Base-by-base conservation (phyloP, 2,329 filamentous ascomycete species). In the Leptographium wingfieldii region DNA sequence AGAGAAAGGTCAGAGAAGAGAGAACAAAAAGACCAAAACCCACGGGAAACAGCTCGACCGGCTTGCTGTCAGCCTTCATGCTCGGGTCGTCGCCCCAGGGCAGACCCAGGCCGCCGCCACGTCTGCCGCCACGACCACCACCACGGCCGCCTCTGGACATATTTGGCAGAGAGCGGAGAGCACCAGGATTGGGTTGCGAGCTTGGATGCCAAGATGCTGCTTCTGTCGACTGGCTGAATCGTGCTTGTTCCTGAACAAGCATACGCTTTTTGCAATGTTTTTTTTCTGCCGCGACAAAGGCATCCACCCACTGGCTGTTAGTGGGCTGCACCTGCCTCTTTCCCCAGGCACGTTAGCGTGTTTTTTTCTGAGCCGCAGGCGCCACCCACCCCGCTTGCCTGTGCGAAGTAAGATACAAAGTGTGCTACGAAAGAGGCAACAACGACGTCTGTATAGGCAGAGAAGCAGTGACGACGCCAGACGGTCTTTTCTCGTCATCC, bases 11-110 rank as follows among this genome's bases (percentile, higher is more conserved):
- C 33, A 5, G n/a, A 11, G 58, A 40, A 55, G 31, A 53, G 43
- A 35, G 1, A 40, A 22, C 27, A 22, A 22, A 22, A 22, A 22
- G 22, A 22, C 22, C 22, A 22, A 22, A 43, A 62, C 76, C 62
- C 69, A 82, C 80, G 0, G 81, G 81, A 62, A 84, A 84, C 11
- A 81, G 76, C 64, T 84, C 81, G n/a, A 79, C 79, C 7, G 81
- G 81, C 38, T 78, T 74, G 57, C 76, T 76, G 67, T 82, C 79
- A 12, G 75, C 68, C 27, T 72, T 69, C 59, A 76, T 69, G 46
- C 70, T 71, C 10, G 79, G 77, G 64, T 83, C 81, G 63, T 81
- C 79, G 49, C 76, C 76, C 77, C 80, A 83, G 0, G 80, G 76
- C 59, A 81, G 73, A 14, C 61, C 65, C 38, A 64, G 63, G 9